Conservation (phyloP, 768 basidiomycete genomes). For the Mycena vulgaris region DNA sequence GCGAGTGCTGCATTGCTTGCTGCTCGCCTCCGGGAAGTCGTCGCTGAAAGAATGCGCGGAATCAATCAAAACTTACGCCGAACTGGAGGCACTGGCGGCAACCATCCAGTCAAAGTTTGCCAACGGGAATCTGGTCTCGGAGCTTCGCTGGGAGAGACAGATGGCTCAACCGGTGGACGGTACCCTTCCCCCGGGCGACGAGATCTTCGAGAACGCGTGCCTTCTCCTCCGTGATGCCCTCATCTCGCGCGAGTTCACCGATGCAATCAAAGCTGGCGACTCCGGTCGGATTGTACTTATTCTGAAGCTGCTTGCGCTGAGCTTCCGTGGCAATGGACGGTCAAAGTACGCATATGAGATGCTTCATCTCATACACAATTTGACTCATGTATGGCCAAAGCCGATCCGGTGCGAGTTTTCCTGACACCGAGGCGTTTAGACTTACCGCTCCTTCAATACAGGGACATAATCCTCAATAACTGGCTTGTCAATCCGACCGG, state of each 20-base stretch:
- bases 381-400: constrained; percentile 44
- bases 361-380: constrained; percentile 47
- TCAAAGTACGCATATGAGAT: constrained; percentile 54
- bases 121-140: neutral
- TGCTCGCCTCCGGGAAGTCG: neutral
- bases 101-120: neutral
- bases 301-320: constrained; percentile 47
- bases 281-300: constrained; percentile 45
- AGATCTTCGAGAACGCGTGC: constrained; percentile 30
- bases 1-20: constrained; percentile 16
- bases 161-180: constrained; percentile 1
- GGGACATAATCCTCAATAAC: constrained; percentile 45
- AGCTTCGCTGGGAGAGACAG: neutral
- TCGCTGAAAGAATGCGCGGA: constrained; percentile 40
- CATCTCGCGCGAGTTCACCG: constrained; percentile 30
- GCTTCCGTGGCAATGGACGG: constrained; percentile 49
- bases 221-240: constrained; percentile 31
- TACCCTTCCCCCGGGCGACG: constrained; percentile 8
- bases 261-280: constrained; percentile 48
- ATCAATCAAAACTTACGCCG: constrained; percentile 9
- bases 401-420: constrained; percentile 37
- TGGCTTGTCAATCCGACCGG: constrained; percentile 54
- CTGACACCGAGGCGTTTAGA: neutral
- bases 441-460: neutral
- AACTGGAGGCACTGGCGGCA: neutral